Percentiles rank a stretch among this genome's conserved stretches.
Evolutionary conservation across 306 rosid species (phyloP).

Genomic region (Dalbergia cochinchinensis): DNA sequence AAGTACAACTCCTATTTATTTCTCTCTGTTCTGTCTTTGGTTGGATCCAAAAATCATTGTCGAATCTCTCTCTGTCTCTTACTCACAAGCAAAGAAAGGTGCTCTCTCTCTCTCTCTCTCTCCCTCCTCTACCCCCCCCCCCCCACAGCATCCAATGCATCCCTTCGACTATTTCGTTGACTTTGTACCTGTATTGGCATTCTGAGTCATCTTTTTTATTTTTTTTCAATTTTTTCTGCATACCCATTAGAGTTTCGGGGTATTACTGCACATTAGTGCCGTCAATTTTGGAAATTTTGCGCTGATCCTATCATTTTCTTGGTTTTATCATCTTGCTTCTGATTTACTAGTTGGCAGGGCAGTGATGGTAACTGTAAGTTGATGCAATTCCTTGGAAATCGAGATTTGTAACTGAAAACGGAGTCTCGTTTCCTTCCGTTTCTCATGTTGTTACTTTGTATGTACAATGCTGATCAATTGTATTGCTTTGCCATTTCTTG

Average conservation of each 20-base stretch:
- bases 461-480: background rate
- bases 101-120: constrained; percentile 36
- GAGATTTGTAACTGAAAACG: background rate
- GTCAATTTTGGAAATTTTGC: constrained; percentile 8
- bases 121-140: too few relatives aligned
- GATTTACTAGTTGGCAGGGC: background rate
- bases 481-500: constrained; percentile 28
- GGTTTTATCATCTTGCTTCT: background rate
- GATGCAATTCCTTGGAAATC: constrained; percentile 20
- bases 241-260: background rate
- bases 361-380: constrained; percentile 11
- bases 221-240: background rate
- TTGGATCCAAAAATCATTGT: constrained; percentile 41
- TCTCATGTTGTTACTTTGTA: constrained; percentile 21
- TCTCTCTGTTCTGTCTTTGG: background rate
- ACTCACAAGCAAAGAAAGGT: constrained; percentile 43
- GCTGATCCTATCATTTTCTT: background rate
- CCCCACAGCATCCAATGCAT: background rate
- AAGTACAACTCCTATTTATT: constrained; percentile 18
- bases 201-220: background rate
- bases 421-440: constrained; percentile 9
- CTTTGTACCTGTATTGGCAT: background rate
- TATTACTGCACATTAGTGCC: background rate
- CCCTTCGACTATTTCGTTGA: background rate
- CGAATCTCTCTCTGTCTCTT: constrained; percentile 33